Percentiles rank a stretch among this genome's conserved stretches.
Evolutionary conservation across 2,329 filamentous ascomycete species (phyloP).

Genomic region (Hypoxylon sp.): DNA sequence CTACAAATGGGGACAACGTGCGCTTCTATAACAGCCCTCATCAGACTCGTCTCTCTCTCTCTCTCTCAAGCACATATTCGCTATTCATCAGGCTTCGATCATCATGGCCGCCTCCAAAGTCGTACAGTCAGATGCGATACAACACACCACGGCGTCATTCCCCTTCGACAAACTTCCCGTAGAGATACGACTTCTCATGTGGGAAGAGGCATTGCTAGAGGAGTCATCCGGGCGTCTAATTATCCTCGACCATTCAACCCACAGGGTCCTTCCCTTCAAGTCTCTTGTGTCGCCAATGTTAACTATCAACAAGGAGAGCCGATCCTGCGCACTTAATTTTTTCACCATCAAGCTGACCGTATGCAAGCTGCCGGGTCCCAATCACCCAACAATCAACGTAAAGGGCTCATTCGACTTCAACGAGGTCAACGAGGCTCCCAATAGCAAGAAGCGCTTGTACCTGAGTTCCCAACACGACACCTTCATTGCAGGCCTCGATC

Average conservation of each 20-base stretch:
- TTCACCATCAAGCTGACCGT: conserved; percentile 7
- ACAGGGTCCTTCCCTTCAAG: conserved; percentile 11
- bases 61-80: not conserved
- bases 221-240: conserved; percentile 20
- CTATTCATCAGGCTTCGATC: not conserved
- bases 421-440: not conserved
- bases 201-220: conserved; percentile 11
- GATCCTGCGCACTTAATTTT: conserved; percentile 1
- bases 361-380: not conserved
- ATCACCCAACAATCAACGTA: not conserved
- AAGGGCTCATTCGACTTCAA: not conserved
- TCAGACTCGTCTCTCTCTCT: not conserved
- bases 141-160: not conserved
- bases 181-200: conserved; percentile 16
- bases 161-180: not conserved
- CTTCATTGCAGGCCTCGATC: not conserved
- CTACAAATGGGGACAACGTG: not conserved
- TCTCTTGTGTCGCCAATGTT: conserved; percentile 20
- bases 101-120: not conserved
- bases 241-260: not conserved
- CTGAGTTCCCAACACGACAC: not conserved
- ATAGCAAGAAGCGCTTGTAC: not conserved
- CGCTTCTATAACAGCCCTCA: not conserved
- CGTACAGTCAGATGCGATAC: not conserved
- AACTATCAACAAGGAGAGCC: conserved; percentile 3